Evolutionary conservation across 1,139 yeast species (phyloP).

Genomic region (Blastobotrys illinoisensis): DNA sequence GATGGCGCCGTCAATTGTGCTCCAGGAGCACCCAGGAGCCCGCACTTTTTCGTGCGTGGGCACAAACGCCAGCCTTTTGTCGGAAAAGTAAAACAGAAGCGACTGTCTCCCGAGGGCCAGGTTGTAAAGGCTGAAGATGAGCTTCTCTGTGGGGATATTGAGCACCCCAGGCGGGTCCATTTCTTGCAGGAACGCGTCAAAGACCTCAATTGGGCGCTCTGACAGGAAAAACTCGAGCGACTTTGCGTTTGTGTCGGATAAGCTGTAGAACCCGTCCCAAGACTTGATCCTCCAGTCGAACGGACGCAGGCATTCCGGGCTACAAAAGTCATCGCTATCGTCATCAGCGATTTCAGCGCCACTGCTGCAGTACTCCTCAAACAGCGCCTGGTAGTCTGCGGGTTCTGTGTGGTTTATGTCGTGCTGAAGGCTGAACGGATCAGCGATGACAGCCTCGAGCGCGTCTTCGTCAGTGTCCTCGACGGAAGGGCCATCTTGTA

Average conservation of each 20-base stretch:
- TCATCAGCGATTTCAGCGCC: background rate
- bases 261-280: slow-evolving; percentile 10
- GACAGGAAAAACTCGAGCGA: background rate
- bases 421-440: background rate
- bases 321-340: slow-evolving; percentile 1
- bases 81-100: slow-evolving; percentile 16
- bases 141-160: slow-evolving; percentile 6
- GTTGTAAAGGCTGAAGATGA: slow-evolving; percentile 15
- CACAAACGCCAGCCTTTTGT: slow-evolving; percentile 15
- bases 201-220: background rate
- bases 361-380: background rate
- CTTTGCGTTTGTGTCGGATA: background rate
- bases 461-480: background rate
- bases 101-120: slow-evolving; percentile 21
- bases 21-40: slow-evolving; percentile 18
- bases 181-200: slow-evolving; percentile 3
- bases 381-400: background rate
- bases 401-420: background rate
- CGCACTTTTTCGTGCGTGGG: slow-evolving; percentile 14
- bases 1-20: slow-evolving; percentile 15
- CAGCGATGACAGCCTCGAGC: background rate
- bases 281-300: background rate
- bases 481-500: background rate
- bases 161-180: background rate
- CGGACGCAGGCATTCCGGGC: background rate